Conservation (phyloP, 352 stramenopile genomes). For the Thalassiosira exigua region DNA sequence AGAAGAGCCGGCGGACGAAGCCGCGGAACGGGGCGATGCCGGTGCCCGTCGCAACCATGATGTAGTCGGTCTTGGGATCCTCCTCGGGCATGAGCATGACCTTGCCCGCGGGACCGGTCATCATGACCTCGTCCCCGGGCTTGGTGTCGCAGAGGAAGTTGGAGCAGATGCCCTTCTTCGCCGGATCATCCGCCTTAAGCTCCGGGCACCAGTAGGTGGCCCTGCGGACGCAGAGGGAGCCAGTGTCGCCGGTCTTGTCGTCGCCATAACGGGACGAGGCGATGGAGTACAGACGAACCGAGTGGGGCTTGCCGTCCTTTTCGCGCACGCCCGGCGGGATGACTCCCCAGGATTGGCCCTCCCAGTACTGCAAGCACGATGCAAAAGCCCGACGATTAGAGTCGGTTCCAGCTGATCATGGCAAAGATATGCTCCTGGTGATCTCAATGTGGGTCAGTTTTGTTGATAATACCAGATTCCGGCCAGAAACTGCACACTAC, state of each 20-base stretch:
- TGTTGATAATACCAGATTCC: no score
- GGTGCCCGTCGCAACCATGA: conserved; percentile 91
- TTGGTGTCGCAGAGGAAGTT: conserved; percentile 90
- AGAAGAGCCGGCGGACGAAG: conserved; percentile 89
- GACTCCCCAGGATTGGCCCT: conserved; percentile 90
- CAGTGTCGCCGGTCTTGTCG: conserved; percentile 89
- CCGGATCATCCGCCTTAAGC: conserved; percentile 86
- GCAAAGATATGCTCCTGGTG: no score
- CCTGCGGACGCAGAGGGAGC: conserved; percentile 88
- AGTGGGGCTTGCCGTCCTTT: conserved; percentile 89
- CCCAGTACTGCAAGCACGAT: conserved; percentile 44
- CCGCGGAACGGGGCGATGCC: conserved; percentile 90
- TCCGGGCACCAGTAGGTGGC: conserved; percentile 89
- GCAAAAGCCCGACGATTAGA: neutral
- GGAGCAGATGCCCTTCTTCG: conserved; percentile 90
- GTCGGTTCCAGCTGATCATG: no score
- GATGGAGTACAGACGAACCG: conserved; percentile 89
- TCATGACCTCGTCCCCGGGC: conserved; percentile 83
- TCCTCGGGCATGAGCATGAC: conserved; percentile 89
- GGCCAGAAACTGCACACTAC: no score
- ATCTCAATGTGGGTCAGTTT: no score
- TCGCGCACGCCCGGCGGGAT: conserved; percentile 87
- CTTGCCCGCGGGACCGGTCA: conserved; percentile 89
- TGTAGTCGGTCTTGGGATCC: conserved; percentile 87
- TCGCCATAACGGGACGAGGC: conserved; percentile 89